Evolutionary conservation across 1,139 yeast species (phyloP), one percentile per base, ranked within the genome.

Genomic region (Sugiyamaella pinicola): DNA sequence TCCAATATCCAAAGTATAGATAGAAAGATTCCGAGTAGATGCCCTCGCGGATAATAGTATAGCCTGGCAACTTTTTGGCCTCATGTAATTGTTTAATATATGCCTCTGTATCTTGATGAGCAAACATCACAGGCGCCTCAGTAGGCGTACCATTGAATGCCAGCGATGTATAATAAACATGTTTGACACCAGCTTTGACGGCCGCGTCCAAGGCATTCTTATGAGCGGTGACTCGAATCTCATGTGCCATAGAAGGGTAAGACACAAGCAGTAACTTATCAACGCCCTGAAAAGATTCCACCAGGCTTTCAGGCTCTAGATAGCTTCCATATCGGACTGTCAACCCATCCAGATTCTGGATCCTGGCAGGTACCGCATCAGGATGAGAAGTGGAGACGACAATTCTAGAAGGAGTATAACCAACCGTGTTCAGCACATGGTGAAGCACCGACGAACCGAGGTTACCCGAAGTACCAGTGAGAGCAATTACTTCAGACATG

Each of bases 381-480:
- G 52, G 52, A 21, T 37, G n/a, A 4, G 48, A 42, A 4, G 52
- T 24, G 21, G 44, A 43, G 39, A 49, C 26, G 18, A 49, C 24
- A 8, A 49, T 29, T 9, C 26, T n/a, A 12, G 41, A 21, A 17
- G 48, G 35, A 35, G 52, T 31, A 24, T 35, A 34, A 7, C 24
- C 18, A 10, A 43, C 37, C 6, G 52, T 49, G 9, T 24, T 18
- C 22, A 49, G 9, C n/a, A 49, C 31, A 19, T 49, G 52, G 8
- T 29, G 26, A 2, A 49, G 18, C 12, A 44, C 49, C 7, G 45
- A 21, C 12, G 33, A 26, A 4, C 52, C 52, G 6, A 49, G 38
- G 19, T 49, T 49, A n/a, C 52, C 49, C 38, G 52, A 39, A n/a
- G 65, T 62, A 8, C 66, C 66, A 41, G 81, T 76, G 18, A 78